These are phyloP conservation scores for Xanthoparmelia taractica DNA, from an alignment of 495 filamentous ascomycete species.

Conservation along the genomic window DNA sequence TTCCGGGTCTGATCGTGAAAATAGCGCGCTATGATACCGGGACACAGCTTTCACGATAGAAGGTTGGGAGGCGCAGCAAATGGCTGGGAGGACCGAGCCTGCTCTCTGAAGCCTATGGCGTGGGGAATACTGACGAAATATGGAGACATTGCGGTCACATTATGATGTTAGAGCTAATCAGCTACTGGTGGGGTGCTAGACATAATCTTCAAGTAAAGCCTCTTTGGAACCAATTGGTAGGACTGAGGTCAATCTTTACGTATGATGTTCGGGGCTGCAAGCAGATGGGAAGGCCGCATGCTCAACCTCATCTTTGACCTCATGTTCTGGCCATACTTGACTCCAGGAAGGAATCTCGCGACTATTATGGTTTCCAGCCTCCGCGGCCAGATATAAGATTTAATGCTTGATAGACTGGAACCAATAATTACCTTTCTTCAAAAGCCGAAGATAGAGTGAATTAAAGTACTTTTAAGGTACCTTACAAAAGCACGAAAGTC, in stretches of 20 bases:
- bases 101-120: background rate
- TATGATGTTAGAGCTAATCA: background rate
- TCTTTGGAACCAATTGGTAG: background rate
- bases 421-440: too few relatives aligned
- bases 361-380: too few relatives aligned
- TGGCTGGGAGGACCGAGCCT: background rate
- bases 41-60: background rate
- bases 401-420: too few relatives aligned
- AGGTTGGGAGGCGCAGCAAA: background rate
- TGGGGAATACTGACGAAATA: background rate
- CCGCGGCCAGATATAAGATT: too few relatives aligned
- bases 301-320: background rate
- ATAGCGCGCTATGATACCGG: background rate
- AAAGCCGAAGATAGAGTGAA: too few relatives aligned
- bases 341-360: background rate
- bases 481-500: background rate
- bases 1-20: background rate
- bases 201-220: background rate
- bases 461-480: background rate
- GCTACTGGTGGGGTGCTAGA: background rate
- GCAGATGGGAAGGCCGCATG: background rate
- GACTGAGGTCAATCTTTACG: background rate
- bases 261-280: too few relatives aligned
- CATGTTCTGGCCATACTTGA: background rate
- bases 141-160: background rate